Percentiles rank a stretch among this genome's conserved stretches.
phyloP scores from a whole-genome alignment of 139 green algal species.

The Chlamydomonas eustigma region DNA sequence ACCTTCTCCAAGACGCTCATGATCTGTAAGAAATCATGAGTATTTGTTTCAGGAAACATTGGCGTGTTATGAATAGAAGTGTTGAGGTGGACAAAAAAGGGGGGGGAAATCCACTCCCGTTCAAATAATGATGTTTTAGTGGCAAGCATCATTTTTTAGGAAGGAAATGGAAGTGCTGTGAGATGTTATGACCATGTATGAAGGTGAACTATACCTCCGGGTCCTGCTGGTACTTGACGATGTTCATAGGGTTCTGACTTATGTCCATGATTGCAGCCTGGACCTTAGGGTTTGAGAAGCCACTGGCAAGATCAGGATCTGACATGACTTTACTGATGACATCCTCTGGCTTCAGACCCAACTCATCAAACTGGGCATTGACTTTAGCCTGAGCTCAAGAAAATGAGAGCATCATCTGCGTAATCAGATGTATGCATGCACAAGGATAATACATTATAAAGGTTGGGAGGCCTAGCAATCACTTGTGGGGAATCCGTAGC shows the following conservation, averaged over 20 bases:
- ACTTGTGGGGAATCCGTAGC: no score
- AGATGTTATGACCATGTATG: not conserved
- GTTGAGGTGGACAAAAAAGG: no score
- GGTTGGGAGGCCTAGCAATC: no score
- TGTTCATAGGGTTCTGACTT: constrained; percentile 73
- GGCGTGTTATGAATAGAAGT: no score
- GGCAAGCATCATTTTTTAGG: not conserved
- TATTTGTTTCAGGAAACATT: no score
- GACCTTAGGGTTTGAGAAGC: constrained; percentile 79
- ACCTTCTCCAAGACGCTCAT: constrained; percentile 36
- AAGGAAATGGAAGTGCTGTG: not conserved
- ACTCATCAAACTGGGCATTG: constrained; percentile 65
- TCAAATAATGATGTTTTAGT: not conserved
- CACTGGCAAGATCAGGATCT: constrained; percentile 69
- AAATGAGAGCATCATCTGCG: no score
- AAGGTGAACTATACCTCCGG: constrained; percentile 19
- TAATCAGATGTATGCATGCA: no score
- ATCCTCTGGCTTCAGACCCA: constrained; percentile 77
- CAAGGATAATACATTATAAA: no score
- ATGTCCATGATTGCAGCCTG: constrained; percentile 80
- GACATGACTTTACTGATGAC: constrained; percentile 70
- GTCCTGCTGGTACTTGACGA: constrained; percentile 80
- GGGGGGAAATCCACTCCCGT: not conserved
- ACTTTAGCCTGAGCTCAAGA: constrained; percentile 52
- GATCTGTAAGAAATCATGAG: constrained; percentile 44